These are phyloP conservation scores for Ustilago crameri DNA, from an alignment of 1,284 basidiomycete species.

Conservation along the genomic window DNA sequence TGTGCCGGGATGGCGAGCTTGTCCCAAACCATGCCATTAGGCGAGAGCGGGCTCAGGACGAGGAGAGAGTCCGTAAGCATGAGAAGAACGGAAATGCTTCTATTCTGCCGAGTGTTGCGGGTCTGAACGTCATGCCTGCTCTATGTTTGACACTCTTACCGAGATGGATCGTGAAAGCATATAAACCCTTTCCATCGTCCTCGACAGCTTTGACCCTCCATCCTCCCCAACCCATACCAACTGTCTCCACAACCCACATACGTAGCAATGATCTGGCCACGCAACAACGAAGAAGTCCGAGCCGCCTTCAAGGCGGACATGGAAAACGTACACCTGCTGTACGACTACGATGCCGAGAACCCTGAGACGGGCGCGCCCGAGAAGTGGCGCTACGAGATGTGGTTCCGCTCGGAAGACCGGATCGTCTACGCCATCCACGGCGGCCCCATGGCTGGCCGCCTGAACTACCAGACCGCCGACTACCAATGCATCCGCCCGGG, in stretches of 20 bases:
- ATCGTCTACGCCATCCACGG: slow-evolving; percentile 67
- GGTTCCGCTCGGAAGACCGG: slow-evolving; percentile 61
- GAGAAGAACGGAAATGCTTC: too few relatives aligned
- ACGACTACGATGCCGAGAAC: slow-evolving; percentile 55
- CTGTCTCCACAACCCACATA: background rate
- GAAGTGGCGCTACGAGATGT: slow-evolving; percentile 65
- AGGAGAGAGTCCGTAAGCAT: too few relatives aligned
- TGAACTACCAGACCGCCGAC: slow-evolving; percentile 65
- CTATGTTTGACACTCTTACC: too few relatives aligned
- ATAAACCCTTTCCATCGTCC: too few relatives aligned
- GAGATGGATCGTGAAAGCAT: too few relatives aligned
- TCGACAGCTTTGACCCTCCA: background rate
- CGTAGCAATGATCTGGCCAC: slow-evolving; percentile 47
- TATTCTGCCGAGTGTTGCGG: too few relatives aligned
- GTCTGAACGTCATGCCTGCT: too few relatives aligned
- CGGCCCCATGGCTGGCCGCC: slow-evolving; percentile 61
- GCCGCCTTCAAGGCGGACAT: slow-evolving; percentile 43
- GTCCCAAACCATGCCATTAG: too few relatives aligned
- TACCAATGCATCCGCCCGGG: slow-evolving; percentile 63
- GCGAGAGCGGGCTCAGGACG: too few relatives aligned
- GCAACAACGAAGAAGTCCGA: slow-evolving; percentile 21
- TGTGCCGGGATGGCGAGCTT: too few relatives aligned
- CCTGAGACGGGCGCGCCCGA: slow-evolving; percentile 48
- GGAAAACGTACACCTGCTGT: slow-evolving; percentile 39
- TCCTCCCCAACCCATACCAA: slow-evolving; percentile 5